phyloP scores from a whole-genome alignment of 495 filamentous ascomycete genomes.

The Thozetella sp. region DNA sequence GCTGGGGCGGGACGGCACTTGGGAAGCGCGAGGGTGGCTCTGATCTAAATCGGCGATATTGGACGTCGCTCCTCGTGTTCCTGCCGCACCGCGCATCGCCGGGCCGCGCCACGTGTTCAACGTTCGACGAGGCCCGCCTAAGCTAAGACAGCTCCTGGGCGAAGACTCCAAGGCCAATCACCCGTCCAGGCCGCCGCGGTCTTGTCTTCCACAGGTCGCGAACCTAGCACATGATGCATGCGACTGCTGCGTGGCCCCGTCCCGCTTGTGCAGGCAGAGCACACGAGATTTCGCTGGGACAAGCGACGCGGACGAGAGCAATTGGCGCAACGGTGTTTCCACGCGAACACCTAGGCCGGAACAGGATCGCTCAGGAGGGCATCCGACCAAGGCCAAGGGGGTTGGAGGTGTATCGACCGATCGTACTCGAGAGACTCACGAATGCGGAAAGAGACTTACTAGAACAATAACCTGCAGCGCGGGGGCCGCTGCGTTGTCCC shows the following conservation, averaged over 20 bases:
- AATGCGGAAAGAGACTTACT: slow-evolving; percentile 53
- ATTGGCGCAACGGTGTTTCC: no score
- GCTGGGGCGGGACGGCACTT: not conserved
- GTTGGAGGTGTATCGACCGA: no score
- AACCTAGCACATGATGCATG: not conserved
- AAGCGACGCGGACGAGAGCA: no score
- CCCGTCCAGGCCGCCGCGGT: no score
- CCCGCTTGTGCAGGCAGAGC: no score
- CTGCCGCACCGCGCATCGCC: not conserved
- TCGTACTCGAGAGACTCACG: no score
- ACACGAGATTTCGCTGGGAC: no score
- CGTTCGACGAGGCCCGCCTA: not conserved
- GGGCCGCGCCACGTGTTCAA: not conserved
- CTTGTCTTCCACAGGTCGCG: not conserved
- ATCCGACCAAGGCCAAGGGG: no score
- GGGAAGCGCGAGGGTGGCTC: not conserved
- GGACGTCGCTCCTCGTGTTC: not conserved
- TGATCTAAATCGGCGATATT: not conserved
- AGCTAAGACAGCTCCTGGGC: not conserved
- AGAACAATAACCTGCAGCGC: slow-evolving; percentile 80
- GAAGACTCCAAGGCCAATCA: not conserved
- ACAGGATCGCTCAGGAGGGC: no score
- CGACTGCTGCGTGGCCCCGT: not conserved
- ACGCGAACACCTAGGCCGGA: no score
- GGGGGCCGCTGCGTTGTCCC: slow-evolving; percentile 32